phyloP scores from a whole-genome alignment of 768 basidiomycete species.

The Macrolepiota fuliginosa region DNA sequence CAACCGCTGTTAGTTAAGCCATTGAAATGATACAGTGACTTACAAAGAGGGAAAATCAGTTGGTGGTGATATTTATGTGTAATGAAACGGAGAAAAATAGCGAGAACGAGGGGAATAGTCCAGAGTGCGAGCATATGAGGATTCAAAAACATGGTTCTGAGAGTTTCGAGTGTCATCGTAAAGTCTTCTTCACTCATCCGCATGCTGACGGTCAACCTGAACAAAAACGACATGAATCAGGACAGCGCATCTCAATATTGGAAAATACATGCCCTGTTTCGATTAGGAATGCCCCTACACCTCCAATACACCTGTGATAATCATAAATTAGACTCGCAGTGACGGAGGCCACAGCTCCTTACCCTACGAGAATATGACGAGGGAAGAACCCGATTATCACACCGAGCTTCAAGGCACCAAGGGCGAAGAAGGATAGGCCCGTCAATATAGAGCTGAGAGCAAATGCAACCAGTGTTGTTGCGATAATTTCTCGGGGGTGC shows the following conservation, averaged over 20 bases:
- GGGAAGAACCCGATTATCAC: constrained; percentile 94
- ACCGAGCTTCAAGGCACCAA: constrained; percentile 82
- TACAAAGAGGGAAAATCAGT: constrained; percentile 86
- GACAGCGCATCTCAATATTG: neutral
- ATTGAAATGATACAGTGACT: constrained; percentile 24
- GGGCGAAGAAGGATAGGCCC: constrained; percentile 79
- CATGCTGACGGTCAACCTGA: constrained; percentile 79
- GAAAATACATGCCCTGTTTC: constrained; percentile 67
- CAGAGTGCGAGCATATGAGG: constrained; percentile 68
- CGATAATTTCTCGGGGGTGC: constrained; percentile 69
- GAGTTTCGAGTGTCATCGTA: constrained; percentile 57
- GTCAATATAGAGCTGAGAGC: constrained; percentile 86
- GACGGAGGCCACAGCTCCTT: constrained; percentile 19
- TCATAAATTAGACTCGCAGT: neutral
- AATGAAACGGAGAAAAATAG: constrained; percentile 74
- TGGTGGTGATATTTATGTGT: constrained; percentile 83
- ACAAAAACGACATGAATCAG: neutral
- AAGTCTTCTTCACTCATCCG: constrained; percentile 80
- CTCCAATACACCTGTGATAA: constrained; percentile 72
- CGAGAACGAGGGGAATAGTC: constrained; percentile 75
- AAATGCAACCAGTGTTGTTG: constrained; percentile 89
- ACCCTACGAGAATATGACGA: constrained; percentile 95
- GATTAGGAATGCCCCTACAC: constrained; percentile 92
- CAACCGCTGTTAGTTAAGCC: neutral
- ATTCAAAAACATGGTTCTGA: constrained; percentile 68